These are phyloP conservation scores for Excoecaria cochinchinensis DNA, from an alignment of 345 rosid species.

Conservation along the genomic window DNA sequence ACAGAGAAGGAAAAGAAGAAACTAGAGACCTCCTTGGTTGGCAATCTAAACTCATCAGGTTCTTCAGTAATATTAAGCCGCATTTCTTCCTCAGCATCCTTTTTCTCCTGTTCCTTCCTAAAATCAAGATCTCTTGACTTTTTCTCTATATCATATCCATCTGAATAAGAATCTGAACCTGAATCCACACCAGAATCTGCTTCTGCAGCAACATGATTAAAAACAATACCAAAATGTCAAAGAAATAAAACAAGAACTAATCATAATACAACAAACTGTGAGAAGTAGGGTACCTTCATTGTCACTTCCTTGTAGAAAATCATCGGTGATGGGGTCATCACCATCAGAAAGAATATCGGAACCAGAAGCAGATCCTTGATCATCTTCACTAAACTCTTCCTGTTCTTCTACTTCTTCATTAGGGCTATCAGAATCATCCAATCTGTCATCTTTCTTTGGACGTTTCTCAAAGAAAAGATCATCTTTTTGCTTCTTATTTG, in stretches of 20 bases:
- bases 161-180: constrained; percentile 42
- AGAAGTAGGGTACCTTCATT: constrained; percentile 39
- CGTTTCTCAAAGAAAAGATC: constrained; percentile 36
- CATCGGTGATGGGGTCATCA: constrained; percentile 57
- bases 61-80: constrained; percentile 53
- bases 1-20: constrained; percentile 6
- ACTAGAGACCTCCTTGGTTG: constrained; percentile 64
- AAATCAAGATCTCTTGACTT: constrained; percentile 53
- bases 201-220: constrained; percentile 30
- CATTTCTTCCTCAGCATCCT: constrained; percentile 61
- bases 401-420: constrained; percentile 43
- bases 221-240: background rate
- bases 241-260: background rate
- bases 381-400: constrained; percentile 42
- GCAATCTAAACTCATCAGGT: constrained; percentile 76
- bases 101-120: constrained; percentile 35
- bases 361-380: constrained; percentile 44
- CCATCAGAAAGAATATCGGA: constrained; percentile 55
- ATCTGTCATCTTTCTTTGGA: constrained; percentile 34
- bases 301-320: constrained; percentile 54
- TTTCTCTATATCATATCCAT: constrained; percentile 51
- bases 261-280: background rate
- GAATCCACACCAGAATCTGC: constrained; percentile 25
- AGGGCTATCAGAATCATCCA: constrained; percentile 44
- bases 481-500: constrained; percentile 56